A percentile compares a stretch with the other conserved stretches of the same genome.
Evolutionary conservation across 1,284 basidiomycete genomes (phyloP).

Genomic region (Pholiota adiposa): DNA sequence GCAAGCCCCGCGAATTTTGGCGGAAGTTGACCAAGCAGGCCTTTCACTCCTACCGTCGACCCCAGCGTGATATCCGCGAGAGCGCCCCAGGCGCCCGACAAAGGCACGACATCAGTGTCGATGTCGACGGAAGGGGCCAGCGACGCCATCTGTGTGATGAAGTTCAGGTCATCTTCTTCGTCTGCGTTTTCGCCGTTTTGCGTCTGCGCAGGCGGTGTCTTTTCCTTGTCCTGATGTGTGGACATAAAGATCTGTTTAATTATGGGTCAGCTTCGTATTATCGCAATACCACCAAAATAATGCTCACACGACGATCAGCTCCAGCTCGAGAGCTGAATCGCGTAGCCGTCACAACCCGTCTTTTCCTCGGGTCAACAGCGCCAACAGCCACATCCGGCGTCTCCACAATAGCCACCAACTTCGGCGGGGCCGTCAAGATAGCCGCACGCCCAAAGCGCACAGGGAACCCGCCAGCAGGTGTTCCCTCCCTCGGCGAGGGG

Average conservation of each 20-base stretch:
- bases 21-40: constrained; percentile 63
- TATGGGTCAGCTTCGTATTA: background rate
- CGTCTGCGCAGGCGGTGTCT: constrained; percentile 26
- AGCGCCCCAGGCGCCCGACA: constrained; percentile 73
- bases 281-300: background rate
- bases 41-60: constrained; percentile 47
- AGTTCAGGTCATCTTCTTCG: constrained; percentile 26
- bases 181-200: constrained; percentile 33
- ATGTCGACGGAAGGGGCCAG: constrained; percentile 50
- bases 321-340: constrained; percentile 82
- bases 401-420: constrained; percentile 78
- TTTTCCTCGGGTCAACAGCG: constrained; percentile 80
- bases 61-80: constrained; percentile 47
- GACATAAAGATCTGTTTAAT: constrained; percentile 72
- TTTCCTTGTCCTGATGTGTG: constrained; percentile 67
- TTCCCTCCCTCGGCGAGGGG: constrained; percentile 48
- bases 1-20: constrained; percentile 73
- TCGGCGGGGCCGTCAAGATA: constrained; percentile 78
- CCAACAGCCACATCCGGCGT: constrained; percentile 84
- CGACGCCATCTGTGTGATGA: constrained; percentile 22
- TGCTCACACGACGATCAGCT: constrained; percentile 74
- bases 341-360: constrained; percentile 83
- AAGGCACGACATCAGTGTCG: constrained; percentile 59
- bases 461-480: constrained; percentile 44
- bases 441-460: constrained; percentile 67